Evolutionary conservation across 2,329 filamentous ascomycete genomes (phyloP), one percentile per base, ranked within the genome.

Genomic region (Claviceps paspali): DNA sequence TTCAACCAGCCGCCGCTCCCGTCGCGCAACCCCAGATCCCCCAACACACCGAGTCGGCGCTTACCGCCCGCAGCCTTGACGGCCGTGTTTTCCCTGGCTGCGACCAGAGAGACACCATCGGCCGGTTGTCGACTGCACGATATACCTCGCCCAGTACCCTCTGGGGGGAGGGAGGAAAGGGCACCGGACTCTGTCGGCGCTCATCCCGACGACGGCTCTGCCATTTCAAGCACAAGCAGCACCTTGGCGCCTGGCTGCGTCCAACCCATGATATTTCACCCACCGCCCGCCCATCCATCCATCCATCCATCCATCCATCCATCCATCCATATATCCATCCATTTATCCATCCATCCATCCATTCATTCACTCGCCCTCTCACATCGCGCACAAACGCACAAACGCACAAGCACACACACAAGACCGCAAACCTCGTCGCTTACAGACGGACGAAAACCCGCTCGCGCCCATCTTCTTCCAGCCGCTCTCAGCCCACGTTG

Each of bases 41-140:
- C 41, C 47, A n/a, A n/a, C n/a, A 43, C 43, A 43, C 45, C 47
- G 43, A 43, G 36, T 45, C 41, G 53, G 53, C 53, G 55, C 54
- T 56, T 54, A 56, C 51, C 51, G 53, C 52, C 53, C 42, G 48
- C 43, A 41, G 33, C 42, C 43, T 49, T 39, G 44, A 55, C 52
- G 51, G 48, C 51, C 43, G 48, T 49, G 45, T 38, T 34, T 43
- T 48, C 38, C 46, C 29, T 49, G 43, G 48, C 44, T 41, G 42
- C 43, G 43, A 45, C 48, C 45, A 39, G 11, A 24, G 23, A 26
- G 12, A 24, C 29, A 32, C 10, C n/a, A 18, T 26, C 18, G 18
- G 29, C 9, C 22, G 29, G 15, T 15, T n/a, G 15, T 30, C 35
- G 35, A 37, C 22, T 26, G 35, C 23, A 31, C 11, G 31, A 24